phyloP scores from a whole-genome alignment of 257 asterid species.

The Nicotiana benthamiana region DNA sequence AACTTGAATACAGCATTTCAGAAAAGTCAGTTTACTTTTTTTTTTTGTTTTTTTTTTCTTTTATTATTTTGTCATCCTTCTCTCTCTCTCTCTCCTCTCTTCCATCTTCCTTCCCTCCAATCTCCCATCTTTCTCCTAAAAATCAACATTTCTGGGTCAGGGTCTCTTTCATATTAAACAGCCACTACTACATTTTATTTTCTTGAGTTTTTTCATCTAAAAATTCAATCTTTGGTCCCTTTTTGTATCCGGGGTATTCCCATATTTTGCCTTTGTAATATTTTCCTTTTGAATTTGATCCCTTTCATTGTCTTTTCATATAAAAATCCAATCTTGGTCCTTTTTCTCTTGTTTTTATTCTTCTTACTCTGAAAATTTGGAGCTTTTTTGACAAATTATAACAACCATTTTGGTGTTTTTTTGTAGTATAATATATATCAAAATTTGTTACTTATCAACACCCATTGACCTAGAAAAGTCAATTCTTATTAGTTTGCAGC shows the following conservation, averaged over 20 bases:
- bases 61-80: background rate
- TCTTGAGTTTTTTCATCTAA: background rate
- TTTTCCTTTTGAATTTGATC: background rate
- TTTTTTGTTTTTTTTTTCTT: background rate
- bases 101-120: slow-evolving; percentile 13
- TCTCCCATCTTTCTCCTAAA: background rate
- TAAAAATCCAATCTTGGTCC: background rate
- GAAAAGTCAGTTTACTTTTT: too few relatives aligned
- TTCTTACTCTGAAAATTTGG: background rate
- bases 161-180: background rate
- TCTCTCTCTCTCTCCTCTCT: background rate
- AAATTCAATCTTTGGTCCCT: background rate
- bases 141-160: background rate
- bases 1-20: background rate
- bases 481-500: background rate
- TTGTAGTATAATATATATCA: background rate
- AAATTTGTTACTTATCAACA: background rate
- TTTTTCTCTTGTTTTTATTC: too few relatives aligned
- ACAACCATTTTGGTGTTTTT: background rate
- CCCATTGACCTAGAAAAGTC: slow-evolving; percentile 6
- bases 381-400: background rate
- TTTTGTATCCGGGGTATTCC: background rate
- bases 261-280: background rate
- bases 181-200: background rate
- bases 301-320: background rate